phyloP scores from a whole-genome alignment of 192 early-diverging fungal genomes.

The Chytriomyces confervae region DNA sequence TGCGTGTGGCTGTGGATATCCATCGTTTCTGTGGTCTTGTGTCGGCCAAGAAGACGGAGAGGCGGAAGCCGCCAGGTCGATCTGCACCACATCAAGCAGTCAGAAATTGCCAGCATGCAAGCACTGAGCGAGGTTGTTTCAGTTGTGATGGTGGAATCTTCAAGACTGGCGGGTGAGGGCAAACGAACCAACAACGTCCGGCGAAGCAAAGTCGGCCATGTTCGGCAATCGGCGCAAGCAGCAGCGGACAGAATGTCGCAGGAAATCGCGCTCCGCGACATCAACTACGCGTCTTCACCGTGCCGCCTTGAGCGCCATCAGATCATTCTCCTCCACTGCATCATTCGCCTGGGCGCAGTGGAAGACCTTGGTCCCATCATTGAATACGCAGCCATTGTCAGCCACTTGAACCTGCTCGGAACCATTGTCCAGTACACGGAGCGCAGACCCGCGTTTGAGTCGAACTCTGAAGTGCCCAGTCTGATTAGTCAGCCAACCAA shows the following conservation, averaged over 20 bases:
- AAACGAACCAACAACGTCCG: not conserved
- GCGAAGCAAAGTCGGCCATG: not conserved
- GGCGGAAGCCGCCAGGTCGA: too few species aligned
- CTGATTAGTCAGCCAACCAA: not conserved
- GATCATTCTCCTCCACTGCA: not conserved
- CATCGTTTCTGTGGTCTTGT: not conserved
- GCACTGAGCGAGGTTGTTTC: constrained; percentile 13
- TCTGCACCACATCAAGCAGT: not conserved
- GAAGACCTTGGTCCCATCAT: constrained; percentile 8
- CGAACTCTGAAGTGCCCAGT: not conserved
- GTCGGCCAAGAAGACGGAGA: not conserved
- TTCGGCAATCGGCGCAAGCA: not conserved
- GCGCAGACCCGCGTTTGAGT: not conserved
- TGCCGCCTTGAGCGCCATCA: constrained; percentile 13
- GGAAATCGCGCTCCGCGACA: not conserved
- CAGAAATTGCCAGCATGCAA: not conserved
- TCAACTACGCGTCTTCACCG: not conserved
- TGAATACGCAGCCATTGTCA: constrained; percentile 20
- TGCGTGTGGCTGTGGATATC: constrained; percentile 13
- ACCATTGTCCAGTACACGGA: not conserved
- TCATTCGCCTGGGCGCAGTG: not conserved
- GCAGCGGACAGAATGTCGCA: not conserved
- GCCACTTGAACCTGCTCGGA: constrained; percentile 22
- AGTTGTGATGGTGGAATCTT: constrained; percentile 4
- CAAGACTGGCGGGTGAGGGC: not conserved